A percentile compares a stretch with the other conserved stretches of the same genome.
Evolutionary conservation across 1,139 yeast species (phyloP).

Genomic region (Eremothecium gossypii): DNA sequence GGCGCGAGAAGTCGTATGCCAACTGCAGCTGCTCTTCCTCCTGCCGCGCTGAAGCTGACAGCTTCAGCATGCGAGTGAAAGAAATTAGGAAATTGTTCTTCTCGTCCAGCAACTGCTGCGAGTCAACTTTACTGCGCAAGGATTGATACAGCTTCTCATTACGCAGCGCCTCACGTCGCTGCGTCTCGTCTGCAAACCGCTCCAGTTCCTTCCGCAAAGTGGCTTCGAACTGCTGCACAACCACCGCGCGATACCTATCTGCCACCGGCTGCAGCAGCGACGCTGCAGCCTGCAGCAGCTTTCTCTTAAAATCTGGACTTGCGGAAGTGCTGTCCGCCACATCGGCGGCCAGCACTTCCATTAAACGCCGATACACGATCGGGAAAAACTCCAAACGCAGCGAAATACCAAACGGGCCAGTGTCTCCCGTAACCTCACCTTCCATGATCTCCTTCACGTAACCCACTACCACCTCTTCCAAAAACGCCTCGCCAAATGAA

Average conservation of each 20-base stretch:
- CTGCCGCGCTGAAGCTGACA: constrained; percentile 21
- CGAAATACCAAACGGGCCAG: constrained; percentile 7
- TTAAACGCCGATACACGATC: constrained; percentile 20
- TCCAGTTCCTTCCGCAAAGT: constrained; percentile 27
- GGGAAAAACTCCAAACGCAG: constrained; percentile 18
- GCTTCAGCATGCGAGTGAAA: constrained; percentile 51
- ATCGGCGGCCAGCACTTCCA: constrained; percentile 21
- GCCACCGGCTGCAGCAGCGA: constrained; percentile 33
- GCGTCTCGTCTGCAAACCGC: constrained; percentile 30
- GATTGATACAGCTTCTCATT: constrained; percentile 21
- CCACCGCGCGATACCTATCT: constrained; percentile 34
- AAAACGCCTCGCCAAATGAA: constrained; percentile 35
- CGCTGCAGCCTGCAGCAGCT: constrained; percentile 11
- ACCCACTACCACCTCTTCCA: constrained; percentile 42
- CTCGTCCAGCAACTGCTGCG: constrained; percentile 26
- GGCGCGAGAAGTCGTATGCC: constrained; percentile 45
- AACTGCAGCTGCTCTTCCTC: constrained; percentile 40
- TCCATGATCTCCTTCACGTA: constrained; percentile 19
- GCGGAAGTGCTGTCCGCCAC: constrained; percentile 28
- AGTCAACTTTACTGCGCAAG: constrained; percentile 14
- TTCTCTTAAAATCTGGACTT: constrained; percentile 24
- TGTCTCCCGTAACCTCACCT: constrained; percentile 6
- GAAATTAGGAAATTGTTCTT: constrained; percentile 39
- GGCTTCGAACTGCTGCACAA: constrained; percentile 30
- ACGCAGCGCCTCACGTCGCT: constrained; percentile 23